Evolutionary conservation across 768 basidiomycete genomes (phyloP).

Genomic region (Kwoniella bestiolae): DNA sequence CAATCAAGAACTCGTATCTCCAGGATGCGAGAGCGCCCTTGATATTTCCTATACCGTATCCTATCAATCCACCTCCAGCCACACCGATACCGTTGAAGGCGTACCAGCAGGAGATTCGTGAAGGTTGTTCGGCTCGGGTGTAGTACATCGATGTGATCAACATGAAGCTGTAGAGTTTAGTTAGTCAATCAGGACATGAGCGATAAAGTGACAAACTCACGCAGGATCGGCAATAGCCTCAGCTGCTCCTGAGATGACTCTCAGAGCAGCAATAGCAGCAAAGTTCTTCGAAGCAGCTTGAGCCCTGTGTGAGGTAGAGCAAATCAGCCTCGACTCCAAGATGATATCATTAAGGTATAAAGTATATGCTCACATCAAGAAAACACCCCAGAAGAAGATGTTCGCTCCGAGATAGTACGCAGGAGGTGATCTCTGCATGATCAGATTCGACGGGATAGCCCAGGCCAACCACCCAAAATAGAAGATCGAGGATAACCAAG

Average conservation of each 20-base stretch:
- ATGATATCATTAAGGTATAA: background rate
- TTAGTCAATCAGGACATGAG: background rate
- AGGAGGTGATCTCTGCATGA: constrained; percentile 60
- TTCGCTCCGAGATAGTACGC: constrained; percentile 60
- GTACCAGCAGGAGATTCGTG: constrained; percentile 59
- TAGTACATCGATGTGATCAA: constrained; percentile 60
- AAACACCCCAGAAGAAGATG: constrained; percentile 59
- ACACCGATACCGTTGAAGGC: constrained; percentile 60
- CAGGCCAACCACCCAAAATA: constrained; percentile 60
- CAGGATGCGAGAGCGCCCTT: constrained; percentile 55
- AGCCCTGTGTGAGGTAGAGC: background rate
- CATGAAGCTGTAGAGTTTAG: constrained; percentile 54
- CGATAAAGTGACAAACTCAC: constrained; percentile 10
- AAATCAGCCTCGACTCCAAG: background rate
- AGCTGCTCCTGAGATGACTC: constrained; percentile 60
- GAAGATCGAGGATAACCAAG: constrained; percentile 55
- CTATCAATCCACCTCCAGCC: constrained; percentile 59
- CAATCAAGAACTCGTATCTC: constrained; percentile 56
- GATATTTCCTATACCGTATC: constrained; percentile 57
- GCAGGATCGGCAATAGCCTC: constrained; percentile 60
- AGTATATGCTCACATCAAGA: constrained; percentile 53
- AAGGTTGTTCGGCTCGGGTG: constrained; percentile 59
- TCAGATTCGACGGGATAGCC: constrained; percentile 60
- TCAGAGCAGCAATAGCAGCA: constrained; percentile 57
- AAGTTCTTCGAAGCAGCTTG: constrained; percentile 60